These are phyloP conservation scores for Meredithiella fracta DNA, from an alignment of 2,329 filamentous ascomycete species.

Conservation along the genomic window DNA sequence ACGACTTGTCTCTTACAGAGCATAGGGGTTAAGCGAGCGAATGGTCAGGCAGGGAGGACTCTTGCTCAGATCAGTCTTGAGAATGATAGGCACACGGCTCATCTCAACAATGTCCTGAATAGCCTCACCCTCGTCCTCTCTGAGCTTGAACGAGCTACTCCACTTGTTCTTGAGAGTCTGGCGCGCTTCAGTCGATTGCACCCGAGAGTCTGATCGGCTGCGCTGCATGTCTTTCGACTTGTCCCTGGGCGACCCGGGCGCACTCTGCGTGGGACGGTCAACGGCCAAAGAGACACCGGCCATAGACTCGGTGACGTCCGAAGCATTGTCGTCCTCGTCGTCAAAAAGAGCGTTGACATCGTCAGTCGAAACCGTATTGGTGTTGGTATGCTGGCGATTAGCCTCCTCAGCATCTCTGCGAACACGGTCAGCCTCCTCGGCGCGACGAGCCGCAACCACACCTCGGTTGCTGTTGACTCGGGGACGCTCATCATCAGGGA, in stretches of 20 bases:
- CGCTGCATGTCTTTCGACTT: slow-evolving; percentile 56
- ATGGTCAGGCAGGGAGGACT: slow-evolving; percentile 94
- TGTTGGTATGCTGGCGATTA: slow-evolving; percentile 84
- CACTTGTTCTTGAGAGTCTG: slow-evolving; percentile 94
- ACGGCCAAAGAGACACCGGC: slow-evolving; percentile 66
- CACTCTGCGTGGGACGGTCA: slow-evolving; percentile 86
- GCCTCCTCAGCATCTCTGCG: slow-evolving; percentile 82
- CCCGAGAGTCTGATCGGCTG: slow-evolving; percentile 86
- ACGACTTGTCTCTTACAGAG: no score
- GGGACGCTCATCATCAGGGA: slow-evolving; percentile 90
- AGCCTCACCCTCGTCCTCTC: slow-evolving; percentile 86
- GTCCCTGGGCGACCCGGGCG: slow-evolving; percentile 76
- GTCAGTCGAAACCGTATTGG: slow-evolving; percentile 81
- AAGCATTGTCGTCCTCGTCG: slow-evolving; percentile 63
- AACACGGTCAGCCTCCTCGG: slow-evolving; percentile 64
- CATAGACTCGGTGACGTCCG: slow-evolving; percentile 79
- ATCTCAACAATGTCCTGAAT: slow-evolving; percentile 98
- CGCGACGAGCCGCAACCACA: slow-evolving; percentile 57
- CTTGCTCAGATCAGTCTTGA: slow-evolving; percentile 97
- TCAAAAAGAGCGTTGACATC: slow-evolving; percentile 93
- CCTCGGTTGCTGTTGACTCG: slow-evolving; percentile 46
- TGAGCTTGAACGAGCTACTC: slow-evolving; percentile 69
- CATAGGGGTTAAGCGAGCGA: slow-evolving; percentile 65
- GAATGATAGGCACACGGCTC: slow-evolving; percentile 89
- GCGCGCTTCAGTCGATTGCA: slow-evolving; percentile 60